phyloP scores from a whole-genome alignment of 495 filamentous ascomycete genomes.

The Geoglossum glabrum region DNA sequence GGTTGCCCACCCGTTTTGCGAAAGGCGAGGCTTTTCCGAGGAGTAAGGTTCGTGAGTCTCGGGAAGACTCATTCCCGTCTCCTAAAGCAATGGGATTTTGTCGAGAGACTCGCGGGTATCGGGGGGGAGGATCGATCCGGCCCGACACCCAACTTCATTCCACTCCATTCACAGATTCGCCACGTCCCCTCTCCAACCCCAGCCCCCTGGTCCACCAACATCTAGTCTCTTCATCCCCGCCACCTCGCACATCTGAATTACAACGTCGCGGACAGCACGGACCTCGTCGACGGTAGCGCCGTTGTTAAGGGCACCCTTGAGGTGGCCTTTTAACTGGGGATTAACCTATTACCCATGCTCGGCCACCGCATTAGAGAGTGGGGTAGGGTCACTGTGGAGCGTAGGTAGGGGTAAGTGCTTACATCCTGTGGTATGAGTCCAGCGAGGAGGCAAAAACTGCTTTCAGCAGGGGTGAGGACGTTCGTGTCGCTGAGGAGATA shows the following conservation, averaged over 20 bases:
- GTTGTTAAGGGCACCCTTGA: slow-evolving; percentile 31
- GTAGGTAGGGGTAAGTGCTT: too few relatives aligned
- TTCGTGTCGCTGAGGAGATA: slow-evolving; percentile 29
- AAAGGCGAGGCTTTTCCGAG: too few relatives aligned
- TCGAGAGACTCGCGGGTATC: too few relatives aligned
- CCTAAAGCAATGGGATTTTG: too few relatives aligned
- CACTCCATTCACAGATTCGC: neutral
- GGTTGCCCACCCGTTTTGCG: too few relatives aligned
- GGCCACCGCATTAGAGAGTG: too few relatives aligned
- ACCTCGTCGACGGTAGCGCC: slow-evolving; percentile 32
- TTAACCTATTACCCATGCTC: too few relatives aligned
- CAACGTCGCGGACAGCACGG: slow-evolving; percentile 27
- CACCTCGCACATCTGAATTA: slow-evolving; percentile 27
- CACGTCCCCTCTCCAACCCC: slow-evolving; percentile 4
- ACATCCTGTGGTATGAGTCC: slow-evolving; percentile 34
- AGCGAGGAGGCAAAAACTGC: slow-evolving; percentile 33
- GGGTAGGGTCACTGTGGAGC: too few relatives aligned
- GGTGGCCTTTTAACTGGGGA: slow-evolving; percentile 34
- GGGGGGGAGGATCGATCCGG: too few relatives aligned
- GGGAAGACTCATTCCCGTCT: too few relatives aligned
- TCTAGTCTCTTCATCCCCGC: slow-evolving; percentile 22
- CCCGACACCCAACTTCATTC: too few relatives aligned
- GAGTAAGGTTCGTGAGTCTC: too few relatives aligned
- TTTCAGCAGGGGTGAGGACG: slow-evolving; percentile 27
- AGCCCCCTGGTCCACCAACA: neutral